A percentile compares a stretch with the other conserved stretches of the same genome.
phyloP scores from a whole-genome alignment of 2,329 filamentous ascomycete species.

The Cordyceps cateniannulata region DNA sequence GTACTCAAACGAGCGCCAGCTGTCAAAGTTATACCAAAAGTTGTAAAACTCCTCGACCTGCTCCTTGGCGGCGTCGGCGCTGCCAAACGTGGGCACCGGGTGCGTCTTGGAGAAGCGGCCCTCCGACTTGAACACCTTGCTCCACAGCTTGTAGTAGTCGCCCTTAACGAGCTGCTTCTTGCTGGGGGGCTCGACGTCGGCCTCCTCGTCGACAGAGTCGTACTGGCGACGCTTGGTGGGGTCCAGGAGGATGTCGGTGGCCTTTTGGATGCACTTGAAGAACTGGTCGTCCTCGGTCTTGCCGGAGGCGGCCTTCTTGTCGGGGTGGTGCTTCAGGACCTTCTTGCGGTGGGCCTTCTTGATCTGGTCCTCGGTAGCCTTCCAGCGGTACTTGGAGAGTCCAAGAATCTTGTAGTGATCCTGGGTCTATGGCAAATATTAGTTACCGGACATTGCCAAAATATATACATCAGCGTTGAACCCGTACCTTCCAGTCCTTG shows the following conservation, averaged over 20 bases:
- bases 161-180: conserved; percentile 85
- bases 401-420: conserved; percentile 98
- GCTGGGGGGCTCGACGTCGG: conserved; percentile 82
- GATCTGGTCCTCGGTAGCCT: conserved; percentile 95
- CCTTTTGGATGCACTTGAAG: conserved; percentile 99
- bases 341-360: conserved; percentile 99
- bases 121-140: conserved; percentile 83
- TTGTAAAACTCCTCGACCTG: conserved; percentile 97
- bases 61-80: conserved; percentile 77
- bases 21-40: conserved; percentile 99
- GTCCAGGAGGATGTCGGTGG: conserved; percentile 87
- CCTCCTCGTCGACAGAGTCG: conserved; percentile 91
- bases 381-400: conserved; percentile 84
- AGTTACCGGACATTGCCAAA: background rate
- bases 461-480: background rate
- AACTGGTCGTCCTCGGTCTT: conserved; percentile 90
- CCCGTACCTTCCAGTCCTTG: conserved; percentile 95
- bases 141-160: conserved; percentile 95
- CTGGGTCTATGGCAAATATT: conserved; percentile 55
- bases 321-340: conserved; percentile 96
- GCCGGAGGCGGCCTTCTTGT: conserved; percentile 94
- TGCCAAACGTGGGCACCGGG: conserved; percentile 80
- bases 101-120: conserved; percentile 86
- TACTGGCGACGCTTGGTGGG: conserved; percentile 89
- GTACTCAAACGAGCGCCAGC: conserved; percentile 96